Evolutionary conservation across 2,329 filamentous ascomycete species (phyloP).

Genomic region (Zopfia rhizophila): DNA sequence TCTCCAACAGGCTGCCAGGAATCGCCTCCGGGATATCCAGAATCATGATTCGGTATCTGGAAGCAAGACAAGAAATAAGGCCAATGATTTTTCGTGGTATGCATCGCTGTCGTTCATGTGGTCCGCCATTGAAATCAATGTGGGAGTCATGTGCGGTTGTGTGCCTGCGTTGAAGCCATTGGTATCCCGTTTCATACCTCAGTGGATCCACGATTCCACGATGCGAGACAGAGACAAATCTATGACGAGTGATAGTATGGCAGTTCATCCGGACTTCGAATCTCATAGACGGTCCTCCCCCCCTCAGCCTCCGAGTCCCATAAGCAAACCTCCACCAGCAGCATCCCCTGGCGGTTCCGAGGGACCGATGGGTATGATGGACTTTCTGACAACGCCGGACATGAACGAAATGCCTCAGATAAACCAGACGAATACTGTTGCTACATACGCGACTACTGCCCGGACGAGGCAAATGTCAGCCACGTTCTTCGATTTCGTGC

Average conservation of each 20-base stretch:
- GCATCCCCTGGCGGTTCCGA: constrained; percentile 25
- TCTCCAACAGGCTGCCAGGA: constrained; percentile 75
- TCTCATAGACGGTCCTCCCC: constrained; percentile 1
- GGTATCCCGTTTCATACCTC: constrained; percentile 70
- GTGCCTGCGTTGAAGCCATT: constrained; percentile 93
- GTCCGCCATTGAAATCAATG: constrained; percentile 90
- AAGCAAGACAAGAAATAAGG: constrained; percentile 50
- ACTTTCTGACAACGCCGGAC: constrained; percentile 64
- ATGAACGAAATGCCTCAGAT: constrained; percentile 48
- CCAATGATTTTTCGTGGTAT: constrained; percentile 71
- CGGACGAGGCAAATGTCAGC: constrained; percentile 43
- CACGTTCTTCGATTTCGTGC: constrained; percentile 80
- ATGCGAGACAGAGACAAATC: constrained; percentile 39
- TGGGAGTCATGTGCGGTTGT: constrained; percentile 89
- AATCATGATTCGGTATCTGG: constrained; percentile 32
- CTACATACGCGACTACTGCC: constrained; percentile 36
- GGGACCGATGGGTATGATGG: constrained; percentile 58
- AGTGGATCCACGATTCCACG: constrained; percentile 63
- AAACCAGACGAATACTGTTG: constrained; percentile 49
- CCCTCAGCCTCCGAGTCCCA: constrained; percentile 34
- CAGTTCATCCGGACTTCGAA: constrained; percentile 31
- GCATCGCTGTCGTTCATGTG: constrained; percentile 90
- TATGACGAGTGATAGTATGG: constrained; percentile 41
- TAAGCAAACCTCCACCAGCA: constrained; percentile 35
- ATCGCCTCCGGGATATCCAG: constrained; percentile 56